These are phyloP conservation scores for Diaporthe amygdali DNA, from an alignment of 2,329 filamentous ascomycete genomes.

Conservation along the genomic window DNA sequence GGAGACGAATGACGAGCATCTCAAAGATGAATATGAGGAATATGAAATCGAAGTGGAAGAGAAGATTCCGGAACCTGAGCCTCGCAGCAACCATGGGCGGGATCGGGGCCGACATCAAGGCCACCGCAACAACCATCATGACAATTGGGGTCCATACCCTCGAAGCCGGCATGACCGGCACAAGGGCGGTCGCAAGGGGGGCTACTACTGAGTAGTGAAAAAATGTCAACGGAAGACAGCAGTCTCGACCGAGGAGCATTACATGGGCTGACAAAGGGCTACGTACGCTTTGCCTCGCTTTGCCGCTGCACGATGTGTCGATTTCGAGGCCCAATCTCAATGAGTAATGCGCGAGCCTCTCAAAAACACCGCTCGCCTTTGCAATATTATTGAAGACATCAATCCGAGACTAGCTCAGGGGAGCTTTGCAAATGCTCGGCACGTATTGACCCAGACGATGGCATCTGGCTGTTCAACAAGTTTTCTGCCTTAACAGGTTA, in stretches of 20 bases:
- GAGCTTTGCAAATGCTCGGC: neutral
- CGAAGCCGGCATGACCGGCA: slow-evolving; percentile 25
- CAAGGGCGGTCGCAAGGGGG: slow-evolving; percentile 25
- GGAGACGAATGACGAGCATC: slow-evolving; percentile 69
- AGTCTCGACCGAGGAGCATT: neutral
- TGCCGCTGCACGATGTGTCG: neutral
- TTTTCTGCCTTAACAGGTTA: neutral
- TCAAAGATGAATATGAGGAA: slow-evolving; percentile 77
- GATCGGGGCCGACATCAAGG: slow-evolving; percentile 27
- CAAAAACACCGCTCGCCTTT: neutral
- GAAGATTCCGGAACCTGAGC: slow-evolving; percentile 44
- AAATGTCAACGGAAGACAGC: neutral
- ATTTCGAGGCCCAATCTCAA: neutral
- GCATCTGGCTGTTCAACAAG: neutral
- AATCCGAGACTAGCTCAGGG: neutral
- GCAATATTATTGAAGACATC: neutral
- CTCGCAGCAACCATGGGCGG: slow-evolving; percentile 25
- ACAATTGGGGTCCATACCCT: slow-evolving; percentile 25
- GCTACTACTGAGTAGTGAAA: slow-evolving; percentile 21
- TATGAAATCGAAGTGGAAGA: slow-evolving; percentile 81
- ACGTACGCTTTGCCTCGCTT: neutral
- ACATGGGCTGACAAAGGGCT: too few relatives aligned
- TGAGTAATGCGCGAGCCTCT: neutral
- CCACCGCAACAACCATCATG: slow-evolving; percentile 23
- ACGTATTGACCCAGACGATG: neutral